Evolutionary conservation across 768 basidiomycete species (phyloP).

Genomic region (Flagelloscypha sp.): DNA sequence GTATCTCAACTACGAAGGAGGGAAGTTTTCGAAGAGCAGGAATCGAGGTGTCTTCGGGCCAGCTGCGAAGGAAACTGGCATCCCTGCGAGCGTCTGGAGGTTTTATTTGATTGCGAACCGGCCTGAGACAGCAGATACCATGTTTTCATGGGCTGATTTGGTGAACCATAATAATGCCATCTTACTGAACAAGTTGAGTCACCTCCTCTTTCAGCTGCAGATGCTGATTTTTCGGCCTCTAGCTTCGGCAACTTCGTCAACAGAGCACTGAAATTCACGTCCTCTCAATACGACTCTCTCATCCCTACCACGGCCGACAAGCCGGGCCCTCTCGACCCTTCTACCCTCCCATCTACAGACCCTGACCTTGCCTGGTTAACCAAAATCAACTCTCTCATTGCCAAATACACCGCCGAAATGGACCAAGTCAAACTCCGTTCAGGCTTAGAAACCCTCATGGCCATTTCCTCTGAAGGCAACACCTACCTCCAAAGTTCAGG

Average conservation of each 20-base stretch:
- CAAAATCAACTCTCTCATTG: slow-evolving; percentile 71
- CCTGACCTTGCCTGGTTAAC: slow-evolving; percentile 69
- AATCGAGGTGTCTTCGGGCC: slow-evolving; percentile 97
- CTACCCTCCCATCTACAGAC: slow-evolving; percentile 60
- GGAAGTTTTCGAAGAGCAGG: slow-evolving; percentile 97
- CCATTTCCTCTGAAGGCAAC: slow-evolving; percentile 82
- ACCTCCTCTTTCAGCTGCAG: neutral
- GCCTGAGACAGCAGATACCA: slow-evolving; percentile 89
- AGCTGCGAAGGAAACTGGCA: slow-evolving; percentile 86
- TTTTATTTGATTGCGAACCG: slow-evolving; percentile 90
- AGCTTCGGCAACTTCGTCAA: slow-evolving; percentile 99
- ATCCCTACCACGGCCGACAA: slow-evolving; percentile 74
- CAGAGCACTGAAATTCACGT: slow-evolving; percentile 85
- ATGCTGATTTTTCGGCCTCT: slow-evolving; percentile 1
- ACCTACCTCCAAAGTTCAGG: slow-evolving; percentile 89
- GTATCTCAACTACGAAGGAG: slow-evolving; percentile 96
- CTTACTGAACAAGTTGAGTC: slow-evolving; percentile 78
- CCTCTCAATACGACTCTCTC: slow-evolving; percentile 71
- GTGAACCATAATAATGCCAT: slow-evolving; percentile 83
- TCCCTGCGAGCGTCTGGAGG: slow-evolving; percentile 92
- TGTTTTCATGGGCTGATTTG: slow-evolving; percentile 95
- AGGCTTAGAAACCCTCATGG: slow-evolving; percentile 85
- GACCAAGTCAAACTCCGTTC: slow-evolving; percentile 84
- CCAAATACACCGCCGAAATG: slow-evolving; percentile 80
- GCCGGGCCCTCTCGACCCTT: slow-evolving; percentile 60